These are phyloP conservation scores for Boletellus dicymbophilus DNA, from an alignment of 1,284 basidiomycete species.

Conservation along the genomic window DNA sequence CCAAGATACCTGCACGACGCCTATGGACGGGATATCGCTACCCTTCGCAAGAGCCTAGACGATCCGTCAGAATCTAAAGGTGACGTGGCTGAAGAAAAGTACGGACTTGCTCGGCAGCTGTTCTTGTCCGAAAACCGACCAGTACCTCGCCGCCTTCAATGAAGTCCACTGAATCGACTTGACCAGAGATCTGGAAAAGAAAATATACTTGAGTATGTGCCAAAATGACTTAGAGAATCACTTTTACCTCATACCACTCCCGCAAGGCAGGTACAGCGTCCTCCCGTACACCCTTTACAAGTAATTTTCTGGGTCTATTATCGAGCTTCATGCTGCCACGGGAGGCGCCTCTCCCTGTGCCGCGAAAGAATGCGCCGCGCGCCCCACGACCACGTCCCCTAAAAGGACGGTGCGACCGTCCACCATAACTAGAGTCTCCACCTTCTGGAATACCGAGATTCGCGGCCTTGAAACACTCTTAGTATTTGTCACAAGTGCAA, in stretches of 20 bases:
- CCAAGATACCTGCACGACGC: slow-evolving; percentile 69
- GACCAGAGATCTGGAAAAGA: slow-evolving; percentile 56
- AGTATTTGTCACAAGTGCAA: background rate
- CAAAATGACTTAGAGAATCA: background rate
- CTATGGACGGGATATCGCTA: slow-evolving; percentile 58
- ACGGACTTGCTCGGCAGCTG: slow-evolving; percentile 73
- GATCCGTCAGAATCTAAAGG: slow-evolving; percentile 7
- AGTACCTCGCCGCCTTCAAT: slow-evolving; percentile 56
- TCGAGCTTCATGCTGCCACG: slow-evolving; percentile 84
- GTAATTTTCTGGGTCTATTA: slow-evolving; percentile 83
- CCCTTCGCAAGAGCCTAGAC: slow-evolving; percentile 69
- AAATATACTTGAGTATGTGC: slow-evolving; percentile 10
- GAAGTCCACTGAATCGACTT: slow-evolving; percentile 61
- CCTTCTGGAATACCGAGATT: slow-evolving; percentile 73
- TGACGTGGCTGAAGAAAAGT: background rate
- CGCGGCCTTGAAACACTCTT: slow-evolving; percentile 55
- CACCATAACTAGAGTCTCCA: slow-evolving; percentile 37
- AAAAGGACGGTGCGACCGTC: slow-evolving; percentile 60
- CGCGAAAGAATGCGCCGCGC: slow-evolving; percentile 59
- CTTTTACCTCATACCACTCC: slow-evolving; percentile 80
- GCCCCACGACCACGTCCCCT: slow-evolving; percentile 73
- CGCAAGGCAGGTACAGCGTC: slow-evolving; percentile 62
- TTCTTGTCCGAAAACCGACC: slow-evolving; percentile 67
- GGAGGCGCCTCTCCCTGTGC: slow-evolving; percentile 64
- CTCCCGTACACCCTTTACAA: slow-evolving; percentile 67